A percentile compares a stretch with the other conserved stretches of the same genome.
Conservation (phyloP, 306 rosid genomes). For the Argentina anserina region DNA sequence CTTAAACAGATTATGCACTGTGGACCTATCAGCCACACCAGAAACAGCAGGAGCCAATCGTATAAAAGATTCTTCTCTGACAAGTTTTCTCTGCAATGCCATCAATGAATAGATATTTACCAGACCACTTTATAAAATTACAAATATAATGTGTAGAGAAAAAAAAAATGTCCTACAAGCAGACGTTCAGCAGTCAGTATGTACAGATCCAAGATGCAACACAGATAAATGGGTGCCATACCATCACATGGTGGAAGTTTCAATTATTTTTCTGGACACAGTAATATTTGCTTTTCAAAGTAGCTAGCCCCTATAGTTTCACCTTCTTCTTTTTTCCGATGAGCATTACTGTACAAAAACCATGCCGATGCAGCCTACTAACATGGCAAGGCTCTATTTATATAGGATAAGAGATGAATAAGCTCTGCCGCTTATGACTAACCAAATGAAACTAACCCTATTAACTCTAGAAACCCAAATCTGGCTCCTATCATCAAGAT, state of each 20-base stretch:
- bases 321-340: background rate
- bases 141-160: background rate
- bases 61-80: slow-evolving; percentile 72
- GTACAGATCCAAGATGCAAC: background rate
- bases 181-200: background rate
- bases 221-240: background rate
- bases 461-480: background rate
- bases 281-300: background rate
- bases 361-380: background rate
- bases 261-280: background rate
- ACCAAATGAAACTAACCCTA: background rate
- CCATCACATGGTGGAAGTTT: background rate
- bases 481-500: background rate
- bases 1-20: slow-evolving; percentile 80
- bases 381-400: background rate
- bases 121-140: background rate
- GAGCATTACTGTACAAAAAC: background rate
- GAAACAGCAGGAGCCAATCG: slow-evolving; percentile 86
- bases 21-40: slow-evolving; percentile 73
- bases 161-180: background rate
- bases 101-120: slow-evolving; percentile 11
- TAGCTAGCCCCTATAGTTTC: background rate
- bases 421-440: background rate
- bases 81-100: slow-evolving; percentile 64
- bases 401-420: background rate